Conservation (phyloP, 1,139 yeast genomes). For the Kazachstania sp. region DNA sequence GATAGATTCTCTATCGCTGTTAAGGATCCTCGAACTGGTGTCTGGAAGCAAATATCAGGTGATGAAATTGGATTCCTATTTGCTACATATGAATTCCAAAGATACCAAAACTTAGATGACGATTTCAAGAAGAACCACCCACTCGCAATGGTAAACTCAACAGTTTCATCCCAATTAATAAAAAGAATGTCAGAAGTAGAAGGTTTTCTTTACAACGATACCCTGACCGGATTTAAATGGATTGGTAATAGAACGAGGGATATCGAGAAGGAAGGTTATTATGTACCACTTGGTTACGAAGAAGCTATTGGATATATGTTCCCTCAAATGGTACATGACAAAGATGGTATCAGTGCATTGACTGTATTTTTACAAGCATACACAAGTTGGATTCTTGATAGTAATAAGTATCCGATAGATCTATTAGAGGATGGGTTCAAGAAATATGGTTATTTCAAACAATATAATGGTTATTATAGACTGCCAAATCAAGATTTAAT, state of each 20-base stretch:
- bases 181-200: conserved; percentile 55
- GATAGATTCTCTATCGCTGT: conserved; percentile 80
- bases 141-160: conserved; percentile 68
- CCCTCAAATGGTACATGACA: conserved; percentile 65
- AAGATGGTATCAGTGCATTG: conserved; percentile 86
- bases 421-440: conserved; percentile 51
- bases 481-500: conserved; percentile 47
- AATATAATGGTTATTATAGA: conserved; percentile 78
- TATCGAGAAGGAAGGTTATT: conserved; percentile 51
- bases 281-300: conserved; percentile 84
- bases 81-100: conserved; percentile 53
- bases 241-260: conserved; percentile 84
- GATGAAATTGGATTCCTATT: conserved; percentile 84
- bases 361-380: conserved; percentile 64
- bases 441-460: conserved; percentile 72
- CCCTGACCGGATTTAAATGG: conserved; percentile 96
- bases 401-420: conserved; percentile 31
- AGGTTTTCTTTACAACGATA: conserved; percentile 63
- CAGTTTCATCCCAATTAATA: conserved; percentile 83
- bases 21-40: conserved; percentile 28
- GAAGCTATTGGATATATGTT: conserved; percentile 97
- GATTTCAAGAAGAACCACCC: conserved; percentile 13
- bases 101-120: conserved; percentile 27
- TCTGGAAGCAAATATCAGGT: conserved; percentile 80
- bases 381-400: conserved; percentile 34